Base-by-base conservation (phyloP, 192 early-diverging fungal genomes). In the Rhizoclosmatium sp. region DNA sequence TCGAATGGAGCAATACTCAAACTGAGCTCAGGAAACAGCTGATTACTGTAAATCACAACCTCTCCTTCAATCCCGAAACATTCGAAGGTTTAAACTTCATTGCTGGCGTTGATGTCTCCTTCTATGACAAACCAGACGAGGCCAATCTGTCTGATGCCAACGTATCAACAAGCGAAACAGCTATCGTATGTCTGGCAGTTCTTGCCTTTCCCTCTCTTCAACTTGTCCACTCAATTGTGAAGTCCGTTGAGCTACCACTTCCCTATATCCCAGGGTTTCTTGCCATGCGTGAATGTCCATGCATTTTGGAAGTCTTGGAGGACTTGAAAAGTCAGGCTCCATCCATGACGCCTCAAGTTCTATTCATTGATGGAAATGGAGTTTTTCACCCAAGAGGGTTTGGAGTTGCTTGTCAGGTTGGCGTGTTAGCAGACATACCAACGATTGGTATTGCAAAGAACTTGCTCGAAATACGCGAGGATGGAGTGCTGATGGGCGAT, bases 391-490 rank as follows among this genome's bases (percentile, higher is more conserved):
- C 96, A 21, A 90, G 95, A 12, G 80, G 83, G 47, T 97, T 96
- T 76, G 97, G 97, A 39, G 89, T 94, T 0, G 97, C 97, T 19
- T 92, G 92, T 64, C 96, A 97, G 72, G 69, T 79, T 67, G 87
- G 87, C n/a, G 78, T 82, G 4, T 16, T 42, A 4, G 40, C 69
- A 45, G 83, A 92, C 69, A 80, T 95, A 23, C 94, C 95, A 0
- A 93, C 95, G 0, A 88, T 98, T 40, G 97, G 96, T 3, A 91
- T 97, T 39, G 95, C 87, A 7, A 99, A 99, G 74, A 98, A 97
- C 84, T 93, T 95, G 78, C 78, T 98, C 10, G 89, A 92, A 49
- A 91, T 98, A 65, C 86, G 91, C 40, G 89, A 84, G 14, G 94
- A 92, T 9, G 76, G 54, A 39, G 81, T 87, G 47, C 86, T 82